Conservation (phyloP, 176 grass and related monocot species). For the Aegilops tauschii region DNA sequence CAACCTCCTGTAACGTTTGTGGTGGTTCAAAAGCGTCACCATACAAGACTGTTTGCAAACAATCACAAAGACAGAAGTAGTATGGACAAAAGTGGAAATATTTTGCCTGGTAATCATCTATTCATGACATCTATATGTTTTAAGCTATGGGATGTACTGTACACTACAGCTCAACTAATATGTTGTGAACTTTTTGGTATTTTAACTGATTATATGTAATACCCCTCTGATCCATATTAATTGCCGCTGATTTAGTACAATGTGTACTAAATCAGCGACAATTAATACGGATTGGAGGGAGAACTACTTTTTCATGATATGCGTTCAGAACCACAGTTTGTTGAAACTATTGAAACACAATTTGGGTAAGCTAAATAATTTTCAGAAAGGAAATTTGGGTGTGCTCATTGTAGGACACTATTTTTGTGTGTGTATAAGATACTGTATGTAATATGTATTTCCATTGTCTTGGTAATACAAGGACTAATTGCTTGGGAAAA, state of each 20-base stretch:
- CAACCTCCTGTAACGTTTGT: constrained; percentile 99
- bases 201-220: not conserved
- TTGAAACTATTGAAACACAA: not conserved
- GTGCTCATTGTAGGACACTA: not conserved
- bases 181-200: not conserved
- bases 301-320: not conserved
- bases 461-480: not conserved
- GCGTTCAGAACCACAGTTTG: not conserved
- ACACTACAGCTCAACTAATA: not conserved
- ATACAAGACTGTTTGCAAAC: constrained; percentile 95
- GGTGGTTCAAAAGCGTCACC: constrained; percentile 97
- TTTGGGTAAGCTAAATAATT: not conserved
- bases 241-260: too few relatives aligned
- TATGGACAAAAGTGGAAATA: constrained; percentile 96
- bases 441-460: not conserved
- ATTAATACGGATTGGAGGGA: too few relatives aligned
- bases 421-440: not conserved
- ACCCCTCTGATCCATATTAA: not conserved
- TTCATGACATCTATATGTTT: constrained; percentile 13
- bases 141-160: not conserved
- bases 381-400: not conserved
- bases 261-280: too few relatives aligned
- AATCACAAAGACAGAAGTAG: constrained; percentile 98
- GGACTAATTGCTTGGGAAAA: not conserved
- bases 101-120: constrained; percentile 80